Conservation (phyloP, 441 rosid genomes). For the Syzygium syzygioides region DNA sequence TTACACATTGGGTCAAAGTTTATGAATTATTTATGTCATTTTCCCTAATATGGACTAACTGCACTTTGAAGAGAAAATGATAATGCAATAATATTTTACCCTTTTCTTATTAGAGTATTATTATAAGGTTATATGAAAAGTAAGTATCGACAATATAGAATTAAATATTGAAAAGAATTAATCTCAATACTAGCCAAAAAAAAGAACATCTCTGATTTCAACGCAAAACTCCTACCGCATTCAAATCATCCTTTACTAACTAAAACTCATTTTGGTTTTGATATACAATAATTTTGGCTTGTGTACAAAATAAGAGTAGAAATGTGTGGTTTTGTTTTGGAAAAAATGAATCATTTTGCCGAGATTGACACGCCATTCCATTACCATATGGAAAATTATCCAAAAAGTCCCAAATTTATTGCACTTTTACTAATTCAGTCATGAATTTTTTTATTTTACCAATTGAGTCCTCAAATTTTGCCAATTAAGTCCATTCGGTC, state of each 20-base stretch:
- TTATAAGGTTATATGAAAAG: neutral
- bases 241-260: neutral
- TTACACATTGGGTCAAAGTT: too few species aligned
- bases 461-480: too few species aligned
- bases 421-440: too few species aligned
- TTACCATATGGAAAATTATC: too few species aligned
- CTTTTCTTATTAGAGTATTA: neutral
- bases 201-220: neutral
- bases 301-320: neutral
- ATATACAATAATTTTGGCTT: too few species aligned
- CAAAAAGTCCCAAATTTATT: too few species aligned
- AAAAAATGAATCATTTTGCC: too few species aligned
- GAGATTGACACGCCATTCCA: too few species aligned
- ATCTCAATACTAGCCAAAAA: neutral
- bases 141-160: neutral
- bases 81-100: neutral
- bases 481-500: too few species aligned
- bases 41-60: neutral
- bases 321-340: too few species aligned
- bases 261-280: neutral
- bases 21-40: too few species aligned
- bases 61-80: neutral
- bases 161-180: neutral
- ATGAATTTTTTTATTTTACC: too few species aligned
- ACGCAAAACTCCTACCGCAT: neutral